These are phyloP conservation scores for Malus sieversii DNA, from an alignment of 306 rosid genomes.

Conservation along the genomic window DNA sequence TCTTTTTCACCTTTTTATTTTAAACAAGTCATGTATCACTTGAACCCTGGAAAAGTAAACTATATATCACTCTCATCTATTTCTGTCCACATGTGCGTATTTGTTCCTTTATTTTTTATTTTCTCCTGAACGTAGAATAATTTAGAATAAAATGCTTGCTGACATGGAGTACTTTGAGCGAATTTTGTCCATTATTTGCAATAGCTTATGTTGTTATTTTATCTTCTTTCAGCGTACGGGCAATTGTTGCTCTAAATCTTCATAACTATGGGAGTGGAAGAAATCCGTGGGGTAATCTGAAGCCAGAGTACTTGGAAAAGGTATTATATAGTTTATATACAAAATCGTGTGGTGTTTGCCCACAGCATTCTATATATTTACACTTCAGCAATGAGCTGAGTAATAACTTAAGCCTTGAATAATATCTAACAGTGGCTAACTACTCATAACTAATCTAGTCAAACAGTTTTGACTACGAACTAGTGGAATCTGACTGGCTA, in stretches of 20 bases:
- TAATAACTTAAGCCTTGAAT: not conserved
- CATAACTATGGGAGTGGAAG: conserved; percentile 97
- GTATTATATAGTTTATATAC: conserved; percentile 28
- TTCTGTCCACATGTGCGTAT: not conserved
- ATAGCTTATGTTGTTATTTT: conserved; percentile 10
- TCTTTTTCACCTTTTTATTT: not conserved
- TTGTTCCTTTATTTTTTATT: not conserved
- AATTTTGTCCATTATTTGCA: not conserved
- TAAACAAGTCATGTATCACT: not conserved
- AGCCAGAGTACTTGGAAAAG: conserved; percentile 91
- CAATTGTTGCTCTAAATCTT: conserved; percentile 87
- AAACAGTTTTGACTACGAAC: not conserved
- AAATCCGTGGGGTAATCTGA: conserved; percentile 90
- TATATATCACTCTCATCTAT: not conserved
- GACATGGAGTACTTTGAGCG: not conserved
- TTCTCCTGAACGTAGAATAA: not conserved
- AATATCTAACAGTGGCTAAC: not conserved
- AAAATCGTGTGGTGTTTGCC: not conserved
- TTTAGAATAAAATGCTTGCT: not conserved
- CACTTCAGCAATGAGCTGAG: not conserved
- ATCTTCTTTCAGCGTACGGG: conserved; percentile 71
- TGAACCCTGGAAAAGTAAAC: not conserved
- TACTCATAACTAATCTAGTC: not conserved
- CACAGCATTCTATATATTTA: not conserved
- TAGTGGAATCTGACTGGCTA: no score